Evolutionary conservation across 345 rosid species (phyloP), one percentile per base, ranked within the genome.

Genomic region (Geranium brycei): DNA sequence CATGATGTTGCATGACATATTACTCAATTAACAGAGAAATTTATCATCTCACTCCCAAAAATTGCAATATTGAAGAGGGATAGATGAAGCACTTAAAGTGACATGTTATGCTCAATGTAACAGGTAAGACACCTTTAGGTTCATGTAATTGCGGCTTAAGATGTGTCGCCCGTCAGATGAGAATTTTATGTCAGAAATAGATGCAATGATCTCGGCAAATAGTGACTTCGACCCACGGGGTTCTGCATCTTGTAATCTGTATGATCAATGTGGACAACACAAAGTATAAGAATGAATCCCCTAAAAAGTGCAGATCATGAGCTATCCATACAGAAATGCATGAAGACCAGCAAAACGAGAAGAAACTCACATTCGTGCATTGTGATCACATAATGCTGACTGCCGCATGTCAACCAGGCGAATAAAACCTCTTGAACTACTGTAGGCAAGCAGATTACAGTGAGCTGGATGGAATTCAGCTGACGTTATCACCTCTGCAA

Each of bases 361-460:
- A 28, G 32, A 19, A 59, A 78, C 91, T 75, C 75, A 86, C 86
- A 83, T 78, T 64, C 69, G 78, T 62, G 81, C 80, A 66, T 67
- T 69, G 35, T 53, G 69, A 78, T 86, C 88, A 55, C 88, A 83
- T 68, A 83, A 67, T 51, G 88, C 91, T 19, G 91, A 86, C 66
- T 81, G 86, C 15, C 86, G 85, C 91, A 86, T 76, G 78, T 83
- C 88, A 73, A 78, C 79, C 41, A 86, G 67, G 62, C 71, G 80
- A 67, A 83, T 72, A 66, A 75, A 83, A 62, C 91, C 91, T 80
- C 88, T 86, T 62, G 91, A 83, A 70, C 85, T 83, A 77, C 88
- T 77, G 78, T 78, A 86, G 41, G 86, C 85, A 53, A 86, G 83
- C 69, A 80, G 73, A 73, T 86, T 83, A 76, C 91, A 86, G 31